These are phyloP conservation scores for Otatea glauca DNA, from an alignment of 176 grass and related monocot genomes.

Conservation along the genomic window DNA sequence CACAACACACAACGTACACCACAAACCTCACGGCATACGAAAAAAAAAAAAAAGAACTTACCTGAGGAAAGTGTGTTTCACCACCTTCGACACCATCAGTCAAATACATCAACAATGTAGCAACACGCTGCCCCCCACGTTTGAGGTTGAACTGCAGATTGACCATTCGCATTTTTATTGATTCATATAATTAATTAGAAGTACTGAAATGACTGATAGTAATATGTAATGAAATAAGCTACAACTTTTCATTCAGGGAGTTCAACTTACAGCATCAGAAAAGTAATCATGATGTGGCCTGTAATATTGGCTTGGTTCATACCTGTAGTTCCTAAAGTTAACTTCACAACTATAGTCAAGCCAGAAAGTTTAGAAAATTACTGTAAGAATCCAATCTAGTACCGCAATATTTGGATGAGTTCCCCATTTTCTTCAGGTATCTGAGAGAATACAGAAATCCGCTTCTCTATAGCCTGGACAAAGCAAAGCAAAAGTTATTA, in stretches of 20 bases:
- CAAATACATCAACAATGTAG: conserved; percentile 99
- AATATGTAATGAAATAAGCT: conserved; percentile 25
- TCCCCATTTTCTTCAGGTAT: conserved; percentile 90
- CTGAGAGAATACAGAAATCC: conserved; percentile 90
- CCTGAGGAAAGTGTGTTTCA: conserved; percentile 84
- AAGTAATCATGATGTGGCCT: conserved; percentile 93
- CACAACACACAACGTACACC: neutral
- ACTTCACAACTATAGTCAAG: conserved; percentile 10
- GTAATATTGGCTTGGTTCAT: conserved; percentile 81
- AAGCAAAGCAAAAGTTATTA: conserved; percentile 28
- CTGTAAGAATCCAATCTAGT: neutral
- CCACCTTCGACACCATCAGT: conserved; percentile 94
- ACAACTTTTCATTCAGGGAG: conserved; percentile 7
- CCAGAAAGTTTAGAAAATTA: conserved; percentile 17
- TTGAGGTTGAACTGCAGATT: conserved; percentile 78
- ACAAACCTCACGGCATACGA: neutral
- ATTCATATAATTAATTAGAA: conserved; percentile 3
- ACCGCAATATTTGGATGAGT: conserved; percentile 90
- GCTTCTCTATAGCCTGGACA: conserved; percentile 78
- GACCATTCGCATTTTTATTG: neutral
- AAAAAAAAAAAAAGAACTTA: no score
- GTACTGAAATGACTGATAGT: neutral
- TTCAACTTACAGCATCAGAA: conserved; percentile 82
- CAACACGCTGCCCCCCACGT: conserved; percentile 84
- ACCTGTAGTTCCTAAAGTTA: conserved; percentile 61